These are phyloP conservation scores for Rhizopus delemar DNA, from an alignment of 371 early-diverging fungal genomes.

Conservation along the genomic window DNA sequence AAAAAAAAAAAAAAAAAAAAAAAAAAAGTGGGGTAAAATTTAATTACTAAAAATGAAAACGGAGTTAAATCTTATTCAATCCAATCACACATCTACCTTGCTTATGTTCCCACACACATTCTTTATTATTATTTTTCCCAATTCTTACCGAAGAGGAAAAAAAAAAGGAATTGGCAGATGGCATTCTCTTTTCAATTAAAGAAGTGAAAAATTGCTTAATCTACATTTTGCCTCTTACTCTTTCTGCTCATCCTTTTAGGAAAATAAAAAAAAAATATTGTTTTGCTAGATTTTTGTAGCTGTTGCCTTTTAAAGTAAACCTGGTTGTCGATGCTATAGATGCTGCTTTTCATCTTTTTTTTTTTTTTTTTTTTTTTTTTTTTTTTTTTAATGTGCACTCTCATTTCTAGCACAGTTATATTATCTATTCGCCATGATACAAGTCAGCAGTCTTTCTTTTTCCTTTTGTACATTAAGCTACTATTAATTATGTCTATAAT, in stretches of 20 bases:
- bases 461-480: background rate
- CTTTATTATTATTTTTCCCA: background rate
- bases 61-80: background rate
- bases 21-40: constrained; percentile 4
- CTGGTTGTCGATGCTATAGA: background rate
- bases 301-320: background rate
- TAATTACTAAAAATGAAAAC: background rate
- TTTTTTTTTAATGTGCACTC: too few species aligned
- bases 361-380: background rate
- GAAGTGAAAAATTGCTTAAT: too few species aligned
- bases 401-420: background rate
- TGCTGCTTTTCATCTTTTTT: background rate
- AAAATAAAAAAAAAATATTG: background rate
- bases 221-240: background rate
- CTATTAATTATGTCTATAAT: too few species aligned
- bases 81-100: background rate
- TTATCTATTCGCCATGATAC: background rate
- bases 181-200: background rate
- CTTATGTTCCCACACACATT: background rate
- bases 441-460: background rate
- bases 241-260: background rate
- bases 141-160: background rate
- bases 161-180: too few species aligned
- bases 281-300: background rate
- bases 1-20: constrained; percentile 7